phyloP scores from a whole-genome alignment of 257 asterid genomes.

The Paraleonurus japonicus region DNA sequence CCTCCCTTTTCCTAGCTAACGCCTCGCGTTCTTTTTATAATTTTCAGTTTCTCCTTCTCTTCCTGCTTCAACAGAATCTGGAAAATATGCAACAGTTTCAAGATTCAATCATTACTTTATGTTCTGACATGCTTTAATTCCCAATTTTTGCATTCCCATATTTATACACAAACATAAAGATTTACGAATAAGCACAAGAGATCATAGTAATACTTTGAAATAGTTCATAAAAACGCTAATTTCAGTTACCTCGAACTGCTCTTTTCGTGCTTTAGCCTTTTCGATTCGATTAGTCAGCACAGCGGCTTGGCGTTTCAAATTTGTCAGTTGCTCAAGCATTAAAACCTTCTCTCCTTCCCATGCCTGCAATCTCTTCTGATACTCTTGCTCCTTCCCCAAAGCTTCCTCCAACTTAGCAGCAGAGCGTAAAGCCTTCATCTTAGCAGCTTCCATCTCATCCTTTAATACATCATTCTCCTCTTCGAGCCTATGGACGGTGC shows the following conservation, averaged over 20 bases:
- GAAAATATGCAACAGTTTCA: slow-evolving; percentile 15
- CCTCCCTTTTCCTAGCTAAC: slow-evolving; percentile 39
- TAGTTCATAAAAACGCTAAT: background rate
- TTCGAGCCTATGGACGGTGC: slow-evolving; percentile 41
- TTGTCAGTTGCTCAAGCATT: slow-evolving; percentile 39
- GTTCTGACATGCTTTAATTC: no score
- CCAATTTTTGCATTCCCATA: background rate
- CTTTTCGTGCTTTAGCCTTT: slow-evolving; percentile 42
- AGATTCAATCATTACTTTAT: no score
- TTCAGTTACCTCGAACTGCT: slow-evolving; percentile 63
- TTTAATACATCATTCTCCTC: slow-evolving; percentile 43
- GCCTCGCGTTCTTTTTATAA: slow-evolving; percentile 19
- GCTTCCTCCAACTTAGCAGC: slow-evolving; percentile 43
- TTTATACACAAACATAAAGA: slow-evolving; percentile 5
- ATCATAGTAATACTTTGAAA: background rate
- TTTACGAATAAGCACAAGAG: background rate
- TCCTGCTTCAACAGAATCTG: slow-evolving; percentile 63
- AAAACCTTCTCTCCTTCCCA: slow-evolving; percentile 43
- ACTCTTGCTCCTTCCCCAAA: slow-evolving; percentile 50
- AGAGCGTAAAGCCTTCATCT: slow-evolving; percentile 27
- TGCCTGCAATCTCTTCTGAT: slow-evolving; percentile 44
- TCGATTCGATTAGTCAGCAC: slow-evolving; percentile 34
- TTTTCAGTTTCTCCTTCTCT: slow-evolving; percentile 46
- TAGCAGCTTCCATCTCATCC: slow-evolving; percentile 46
- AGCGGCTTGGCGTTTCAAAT: slow-evolving; percentile 29